These are phyloP conservation scores for Pisolithus orientalis DNA, from an alignment of 768 basidiomycete species.

Conservation along the genomic window DNA sequence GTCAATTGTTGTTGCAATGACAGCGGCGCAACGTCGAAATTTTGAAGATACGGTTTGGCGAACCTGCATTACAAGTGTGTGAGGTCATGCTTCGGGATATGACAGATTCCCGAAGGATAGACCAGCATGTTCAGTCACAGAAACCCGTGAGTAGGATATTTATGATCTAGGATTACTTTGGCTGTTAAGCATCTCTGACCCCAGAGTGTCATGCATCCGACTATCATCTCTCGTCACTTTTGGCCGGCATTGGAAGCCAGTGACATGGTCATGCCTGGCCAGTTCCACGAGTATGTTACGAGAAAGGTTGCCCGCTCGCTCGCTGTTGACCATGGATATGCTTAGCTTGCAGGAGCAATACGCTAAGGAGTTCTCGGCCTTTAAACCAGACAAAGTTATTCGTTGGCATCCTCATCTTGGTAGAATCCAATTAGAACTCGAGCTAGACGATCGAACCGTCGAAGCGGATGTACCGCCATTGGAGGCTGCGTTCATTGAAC, in stretches of 20 bases:
- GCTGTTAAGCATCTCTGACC: neutral
- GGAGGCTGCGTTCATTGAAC: slow-evolving; percentile 86
- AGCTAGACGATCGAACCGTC: slow-evolving; percentile 75
- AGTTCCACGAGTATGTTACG: slow-evolving; percentile 63
- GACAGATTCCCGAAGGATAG: slow-evolving; percentile 87
- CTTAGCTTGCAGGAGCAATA: slow-evolving; percentile 70
- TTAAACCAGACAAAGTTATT: slow-evolving; percentile 91
- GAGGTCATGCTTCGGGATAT: slow-evolving; percentile 98
- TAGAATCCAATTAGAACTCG: slow-evolving; percentile 71
- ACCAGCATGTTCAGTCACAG: slow-evolving; percentile 81
- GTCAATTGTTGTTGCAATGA: neutral
- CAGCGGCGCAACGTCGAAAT: slow-evolving; percentile 92
- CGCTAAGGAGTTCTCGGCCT: slow-evolving; percentile 65
- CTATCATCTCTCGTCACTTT: slow-evolving; percentile 89
- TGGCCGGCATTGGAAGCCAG: slow-evolving; percentile 85
- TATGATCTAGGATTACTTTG: slow-evolving; percentile 2
- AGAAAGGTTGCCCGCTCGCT: neutral
- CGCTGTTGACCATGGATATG: slow-evolving; percentile 2
- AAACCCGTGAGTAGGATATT: slow-evolving; percentile 41
- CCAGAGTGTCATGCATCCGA: slow-evolving; percentile 75
- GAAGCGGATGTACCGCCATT: slow-evolving; percentile 76
- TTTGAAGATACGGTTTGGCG: slow-evolving; percentile 93
- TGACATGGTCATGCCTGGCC: slow-evolving; percentile 75
- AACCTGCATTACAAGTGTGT: slow-evolving; percentile 86
- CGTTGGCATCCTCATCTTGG: slow-evolving; percentile 89